A percentile compares a stretch with the other conserved stretches of the same genome.
phyloP scores from a whole-genome alignment of 345 rosid genomes.

The Citrus maxima region DNA sequence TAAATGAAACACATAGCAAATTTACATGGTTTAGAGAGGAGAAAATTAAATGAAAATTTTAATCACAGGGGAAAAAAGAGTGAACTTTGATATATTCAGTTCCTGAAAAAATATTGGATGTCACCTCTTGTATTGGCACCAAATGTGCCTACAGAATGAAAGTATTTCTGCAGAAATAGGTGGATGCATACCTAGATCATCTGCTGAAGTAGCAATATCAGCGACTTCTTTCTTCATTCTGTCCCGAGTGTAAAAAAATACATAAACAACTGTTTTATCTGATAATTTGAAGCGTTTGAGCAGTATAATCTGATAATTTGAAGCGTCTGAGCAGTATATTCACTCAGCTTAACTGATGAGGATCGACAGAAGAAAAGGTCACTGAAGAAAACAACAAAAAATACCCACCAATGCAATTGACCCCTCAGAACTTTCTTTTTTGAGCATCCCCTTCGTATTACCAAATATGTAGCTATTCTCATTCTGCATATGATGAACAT shows the following conservation, averaged over 20 bases:
- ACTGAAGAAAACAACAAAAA: no score
- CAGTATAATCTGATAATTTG: neutral
- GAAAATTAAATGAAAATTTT: neutral
- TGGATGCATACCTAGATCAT: neutral
- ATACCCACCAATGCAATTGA: neutral
- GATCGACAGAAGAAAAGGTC: neutral
- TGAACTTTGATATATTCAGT: neutral
- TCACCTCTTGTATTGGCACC: neutral
- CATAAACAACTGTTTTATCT: neutral
- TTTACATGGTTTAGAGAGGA: neutral
- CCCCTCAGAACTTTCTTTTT: neutral
- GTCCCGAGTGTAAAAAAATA: neutral
- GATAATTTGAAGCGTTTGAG: no score
- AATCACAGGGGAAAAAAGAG: neutral
- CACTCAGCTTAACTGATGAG: neutral
- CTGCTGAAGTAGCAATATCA: neutral
- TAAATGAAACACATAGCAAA: neutral
- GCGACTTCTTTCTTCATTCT: neutral
- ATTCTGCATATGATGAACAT: neutral
- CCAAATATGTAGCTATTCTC: neutral
- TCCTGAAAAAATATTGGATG: neutral
- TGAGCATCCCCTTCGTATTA: neutral
- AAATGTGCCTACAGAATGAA: neutral
- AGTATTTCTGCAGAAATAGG: slow-evolving; percentile 2
- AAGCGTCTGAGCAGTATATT: neutral